Conservation (phyloP, 805 yeast genomes). For the Yarrowia divulgata region DNA sequence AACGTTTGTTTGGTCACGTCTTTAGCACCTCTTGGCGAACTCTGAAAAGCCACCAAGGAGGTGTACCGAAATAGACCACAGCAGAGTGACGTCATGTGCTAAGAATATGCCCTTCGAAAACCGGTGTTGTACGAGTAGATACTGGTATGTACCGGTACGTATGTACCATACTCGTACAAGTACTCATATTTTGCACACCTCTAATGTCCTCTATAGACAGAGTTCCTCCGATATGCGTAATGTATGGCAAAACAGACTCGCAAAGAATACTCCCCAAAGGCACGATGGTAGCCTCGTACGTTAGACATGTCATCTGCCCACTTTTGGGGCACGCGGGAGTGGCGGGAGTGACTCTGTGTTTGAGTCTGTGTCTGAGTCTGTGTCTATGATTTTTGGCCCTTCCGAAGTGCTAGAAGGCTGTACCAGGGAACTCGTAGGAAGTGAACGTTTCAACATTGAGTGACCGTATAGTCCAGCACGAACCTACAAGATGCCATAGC, state of each 20-base stretch:
- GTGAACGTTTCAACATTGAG: no score
- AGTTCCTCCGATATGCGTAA: background rate
- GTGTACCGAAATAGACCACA: no score
- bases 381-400: no score
- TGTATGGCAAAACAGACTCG: conserved; percentile 2
- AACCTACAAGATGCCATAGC: no score
- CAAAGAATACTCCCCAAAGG: background rate
- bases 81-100: conserved; percentile 3
- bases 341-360: background rate
- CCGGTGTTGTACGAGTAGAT: no score
- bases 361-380: no score
- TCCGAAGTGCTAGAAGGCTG: no score
- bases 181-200: no score
- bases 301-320: conserved; percentile 31
- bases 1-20: conserved; percentile 10
- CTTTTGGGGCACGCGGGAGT: background rate
- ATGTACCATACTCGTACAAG: background rate
- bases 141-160: no score
- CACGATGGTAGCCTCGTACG: conserved; percentile 5
- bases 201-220: background rate
- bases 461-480: no score
- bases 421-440: no score
- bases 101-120: no score
- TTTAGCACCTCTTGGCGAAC: background rate
- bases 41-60: conserved; percentile 14